A percentile compares a stretch with the other conserved stretches of the same genome.
Conservation (phyloP, 345 rosid species). For the Arabidopsis arenosa region DNA sequence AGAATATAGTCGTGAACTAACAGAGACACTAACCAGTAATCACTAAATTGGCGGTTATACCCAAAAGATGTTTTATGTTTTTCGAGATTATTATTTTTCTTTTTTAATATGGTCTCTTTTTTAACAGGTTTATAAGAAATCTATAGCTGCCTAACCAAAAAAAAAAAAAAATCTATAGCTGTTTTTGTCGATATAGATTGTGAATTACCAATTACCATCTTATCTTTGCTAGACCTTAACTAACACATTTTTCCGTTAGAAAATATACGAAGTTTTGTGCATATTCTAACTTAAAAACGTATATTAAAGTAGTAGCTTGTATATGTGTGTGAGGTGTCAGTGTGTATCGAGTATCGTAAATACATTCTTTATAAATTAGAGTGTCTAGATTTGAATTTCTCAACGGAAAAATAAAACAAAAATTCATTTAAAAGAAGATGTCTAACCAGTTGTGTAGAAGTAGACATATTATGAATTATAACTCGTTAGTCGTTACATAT, state of each 20-base stretch:
- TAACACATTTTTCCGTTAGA: no score
- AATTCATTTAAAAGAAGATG: background rate
- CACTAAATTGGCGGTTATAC: constrained; percentile 31
- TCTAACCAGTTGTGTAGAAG: background rate
- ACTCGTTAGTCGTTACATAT: background rate
- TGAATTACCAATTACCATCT: no score
- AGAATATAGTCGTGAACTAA: constrained; percentile 5
- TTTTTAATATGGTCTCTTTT: no score
- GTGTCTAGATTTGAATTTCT: background rate
- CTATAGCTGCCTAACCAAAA: no score
- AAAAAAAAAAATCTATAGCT: no score
- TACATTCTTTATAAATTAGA: background rate
- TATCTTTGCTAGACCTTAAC: no score
- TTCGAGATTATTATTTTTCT: constrained; percentile 13
- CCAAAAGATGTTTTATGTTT: constrained; percentile 34
- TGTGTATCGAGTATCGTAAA: background rate
- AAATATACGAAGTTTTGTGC: no score
- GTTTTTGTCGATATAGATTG: no score
- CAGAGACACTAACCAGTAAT: constrained; percentile 4
- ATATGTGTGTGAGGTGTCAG: background rate
- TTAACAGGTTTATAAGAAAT: no score
- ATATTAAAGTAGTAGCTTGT: background rate
- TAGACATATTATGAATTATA: background rate
- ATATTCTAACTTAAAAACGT: no score
- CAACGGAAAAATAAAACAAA: no score